phyloP scores from a whole-genome alignment of 1,139 yeast genomes.

The Protomyces arabidopsidicola region DNA sequence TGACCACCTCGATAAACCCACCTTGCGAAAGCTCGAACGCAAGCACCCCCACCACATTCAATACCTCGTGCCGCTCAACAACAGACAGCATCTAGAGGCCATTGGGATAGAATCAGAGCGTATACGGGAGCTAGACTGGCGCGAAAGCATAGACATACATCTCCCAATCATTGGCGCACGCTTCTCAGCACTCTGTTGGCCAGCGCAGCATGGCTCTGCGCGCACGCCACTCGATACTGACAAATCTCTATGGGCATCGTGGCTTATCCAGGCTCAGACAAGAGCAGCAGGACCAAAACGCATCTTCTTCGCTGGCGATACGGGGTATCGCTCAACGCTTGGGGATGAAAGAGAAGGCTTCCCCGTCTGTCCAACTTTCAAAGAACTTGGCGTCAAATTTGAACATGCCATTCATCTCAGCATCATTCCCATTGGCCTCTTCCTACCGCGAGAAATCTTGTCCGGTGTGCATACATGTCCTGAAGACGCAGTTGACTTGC shows the following conservation, averaged over 20 bases:
- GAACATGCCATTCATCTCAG: constrained; percentile 56
- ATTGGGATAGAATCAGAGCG: constrained; percentile 44
- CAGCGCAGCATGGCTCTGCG: constrained; percentile 98
- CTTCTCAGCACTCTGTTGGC: constrained; percentile 44
- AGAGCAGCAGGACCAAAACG: constrained; percentile 9
- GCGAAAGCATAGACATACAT: constrained; percentile 54
- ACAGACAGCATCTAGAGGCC: constrained; percentile 47
- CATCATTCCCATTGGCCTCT: constrained; percentile 87
- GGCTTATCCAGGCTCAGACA: constrained; percentile 23
- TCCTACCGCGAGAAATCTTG: constrained; percentile 92
- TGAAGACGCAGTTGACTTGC: constrained; percentile 63
- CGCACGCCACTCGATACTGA: constrained; percentile 71
- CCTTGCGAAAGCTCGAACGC: constrained; percentile 25
- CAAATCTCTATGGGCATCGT: constrained; percentile 59
- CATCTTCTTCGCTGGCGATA: constrained; percentile 50
- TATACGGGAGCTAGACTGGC: constrained; percentile 78
- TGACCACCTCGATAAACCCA: constrained; percentile 31
- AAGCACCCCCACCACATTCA: constrained; percentile 22
- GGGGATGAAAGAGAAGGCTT: constrained; percentile 28
- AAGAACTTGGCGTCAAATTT: constrained; percentile 55
- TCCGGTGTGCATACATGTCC: constrained; percentile 80
- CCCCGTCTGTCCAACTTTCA: constrained; percentile 42
- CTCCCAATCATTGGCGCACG: constrained; percentile 8
- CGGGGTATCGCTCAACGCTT: constrained; percentile 69
- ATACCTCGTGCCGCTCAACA: constrained; percentile 70